A percentile compares a stretch with the other conserved stretches of the same genome.
phyloP scores from a whole-genome alignment of 2,329 filamentous ascomycete species.

The Xylariaceae sp. region DNA sequence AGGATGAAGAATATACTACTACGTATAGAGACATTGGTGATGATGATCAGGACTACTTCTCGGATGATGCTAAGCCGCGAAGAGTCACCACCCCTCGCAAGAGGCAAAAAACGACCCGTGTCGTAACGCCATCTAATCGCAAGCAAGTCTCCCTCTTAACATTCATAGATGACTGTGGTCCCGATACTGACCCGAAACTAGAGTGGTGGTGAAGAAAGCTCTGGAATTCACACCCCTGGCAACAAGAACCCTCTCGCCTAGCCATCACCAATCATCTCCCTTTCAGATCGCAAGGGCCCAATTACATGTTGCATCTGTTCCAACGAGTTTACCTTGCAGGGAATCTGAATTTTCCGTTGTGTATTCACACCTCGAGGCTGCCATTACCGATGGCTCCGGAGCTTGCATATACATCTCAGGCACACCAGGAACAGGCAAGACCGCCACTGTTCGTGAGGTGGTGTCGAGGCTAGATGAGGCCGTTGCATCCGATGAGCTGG shows the following conservation, averaged over 20 bases:
- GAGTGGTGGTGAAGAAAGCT: slow-evolving; percentile 74
- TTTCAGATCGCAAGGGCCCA: slow-evolving; percentile 87
- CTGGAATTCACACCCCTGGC: slow-evolving; percentile 95
- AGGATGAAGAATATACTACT: slow-evolving; percentile 28
- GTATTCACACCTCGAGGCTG: slow-evolving; percentile 88
- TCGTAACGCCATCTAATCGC: slow-evolving; percentile 39
- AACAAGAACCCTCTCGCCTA: slow-evolving; percentile 75
- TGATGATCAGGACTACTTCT: slow-evolving; percentile 31
- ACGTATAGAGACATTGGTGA: slow-evolving; percentile 19
- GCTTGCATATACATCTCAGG: slow-evolving; percentile 99
- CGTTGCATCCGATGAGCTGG: slow-evolving; percentile 83
- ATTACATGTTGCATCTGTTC: slow-evolving; percentile 91
- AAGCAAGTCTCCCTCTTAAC: slow-evolving; percentile 47
- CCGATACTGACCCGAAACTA: slow-evolving; percentile 15
- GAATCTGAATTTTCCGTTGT: slow-evolving; percentile 89
- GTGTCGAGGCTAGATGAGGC: slow-evolving; percentile 84
- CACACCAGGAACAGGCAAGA: slow-evolving; percentile 97
- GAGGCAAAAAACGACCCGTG: slow-evolving; percentile 45
- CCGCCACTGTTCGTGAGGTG: slow-evolving; percentile 93
- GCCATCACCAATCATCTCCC: slow-evolving; percentile 72
- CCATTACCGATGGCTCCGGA: slow-evolving; percentile 88
- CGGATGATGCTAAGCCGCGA: slow-evolving; percentile 29
- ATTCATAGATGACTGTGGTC: slow-evolving; percentile 35
- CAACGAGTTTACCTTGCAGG: slow-evolving; percentile 81
- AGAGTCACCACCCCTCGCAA: slow-evolving; percentile 51